These are phyloP conservation scores for Trichoderma atrobrunneum DNA, from an alignment of 2,329 filamentous ascomycete genomes.

Conservation along the genomic window DNA sequence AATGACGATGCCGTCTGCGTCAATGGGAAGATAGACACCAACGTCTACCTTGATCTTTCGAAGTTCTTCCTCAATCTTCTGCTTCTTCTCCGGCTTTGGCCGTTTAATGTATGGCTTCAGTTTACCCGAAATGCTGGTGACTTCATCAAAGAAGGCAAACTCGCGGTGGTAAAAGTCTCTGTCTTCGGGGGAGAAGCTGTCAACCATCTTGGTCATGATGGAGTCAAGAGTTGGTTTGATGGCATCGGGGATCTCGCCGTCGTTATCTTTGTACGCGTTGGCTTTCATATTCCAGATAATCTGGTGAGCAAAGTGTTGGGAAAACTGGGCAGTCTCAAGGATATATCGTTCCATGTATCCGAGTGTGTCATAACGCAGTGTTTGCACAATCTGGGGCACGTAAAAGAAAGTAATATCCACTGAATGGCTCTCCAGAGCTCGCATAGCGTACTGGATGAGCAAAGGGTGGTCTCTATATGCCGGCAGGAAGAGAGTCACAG, in stretches of 20 bases:
- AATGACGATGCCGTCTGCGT: constrained; percentile 94
- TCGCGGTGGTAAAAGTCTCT: constrained; percentile 88
- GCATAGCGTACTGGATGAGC: constrained; percentile 94
- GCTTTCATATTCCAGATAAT: constrained; percentile 99
- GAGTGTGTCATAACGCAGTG: constrained; percentile 84
- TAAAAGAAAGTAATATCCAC: constrained; percentile 99
- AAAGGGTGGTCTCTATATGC: constrained; percentile 89
- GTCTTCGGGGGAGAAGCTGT: constrained; percentile 76
- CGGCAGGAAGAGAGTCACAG: constrained; percentile 89
- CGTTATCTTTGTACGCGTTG: constrained; percentile 96
- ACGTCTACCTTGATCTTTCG: constrained; percentile 97
- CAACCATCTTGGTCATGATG: constrained; percentile 80
- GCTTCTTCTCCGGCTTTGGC: constrained; percentile 94
- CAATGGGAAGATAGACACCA: constrained; percentile 94
- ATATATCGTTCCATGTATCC: constrained; percentile 97
- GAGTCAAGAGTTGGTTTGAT: constrained; percentile 92
- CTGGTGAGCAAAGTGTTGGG: constrained; percentile 97
- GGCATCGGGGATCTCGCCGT: constrained; percentile 81
- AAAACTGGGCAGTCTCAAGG: constrained; percentile 92
- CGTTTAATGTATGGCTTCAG: constrained; percentile 89
- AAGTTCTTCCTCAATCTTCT: constrained; percentile 97
- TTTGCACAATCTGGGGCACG: constrained; percentile 96
- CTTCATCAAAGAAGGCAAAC: constrained; percentile 97
- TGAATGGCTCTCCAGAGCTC: constrained; percentile 86
- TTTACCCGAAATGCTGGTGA: constrained; percentile 93